Base-by-base conservation (phyloP, 2,329 filamentous ascomycete genomes). In the Colletotrichum spaethianum region DNA sequence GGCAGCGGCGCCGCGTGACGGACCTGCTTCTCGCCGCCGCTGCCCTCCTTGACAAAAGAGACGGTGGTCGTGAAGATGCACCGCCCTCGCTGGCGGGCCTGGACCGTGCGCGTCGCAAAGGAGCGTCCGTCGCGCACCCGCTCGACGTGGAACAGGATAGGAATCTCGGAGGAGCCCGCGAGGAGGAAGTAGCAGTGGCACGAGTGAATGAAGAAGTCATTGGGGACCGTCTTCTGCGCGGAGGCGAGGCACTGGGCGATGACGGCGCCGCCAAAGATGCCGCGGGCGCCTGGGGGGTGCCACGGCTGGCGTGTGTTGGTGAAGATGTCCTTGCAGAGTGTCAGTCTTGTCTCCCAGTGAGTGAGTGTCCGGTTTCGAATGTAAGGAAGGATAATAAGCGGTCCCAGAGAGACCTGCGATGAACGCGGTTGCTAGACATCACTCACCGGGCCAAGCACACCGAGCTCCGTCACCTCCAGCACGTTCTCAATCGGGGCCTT, bases 181-280 rank as follows among this genome's bases (percentile, higher is more conserved):
- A 98, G 91, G 42, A 99, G 92, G 82, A 99, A 99, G 86, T 98
- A 99, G 89, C 96, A 98, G 88, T 99, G 96, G 93, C 97, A 98
- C 79, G 93, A 96, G 86, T 99, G 96, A 61, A 96, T 91, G 72
- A 92, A 89, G 83, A 98, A 98, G 80, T 93, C 87, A 33, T 86
- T 81, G 0, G 93, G 92, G 2, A 99, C 94, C 11, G 96, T 99
- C 79, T 91, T 90, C 82, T 98, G 95, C 31, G 94, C 96, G 2
- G 96, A 94, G 56, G 93, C 89, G 33, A 98, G 92, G 78, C 90
- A 95, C 87, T 98, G 96, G 59, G 96, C 95, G 76, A 99, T 98
- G 46, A 97, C 95, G 68, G 93, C 92, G 75, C 95, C 95, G 80
- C 96, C 96, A 79, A 94, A 99, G 82, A 99, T 95, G 73, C 96